Base-by-base conservation (phyloP, 352 stramenopile genomes). In the Saprolegnia diclina region DNA sequence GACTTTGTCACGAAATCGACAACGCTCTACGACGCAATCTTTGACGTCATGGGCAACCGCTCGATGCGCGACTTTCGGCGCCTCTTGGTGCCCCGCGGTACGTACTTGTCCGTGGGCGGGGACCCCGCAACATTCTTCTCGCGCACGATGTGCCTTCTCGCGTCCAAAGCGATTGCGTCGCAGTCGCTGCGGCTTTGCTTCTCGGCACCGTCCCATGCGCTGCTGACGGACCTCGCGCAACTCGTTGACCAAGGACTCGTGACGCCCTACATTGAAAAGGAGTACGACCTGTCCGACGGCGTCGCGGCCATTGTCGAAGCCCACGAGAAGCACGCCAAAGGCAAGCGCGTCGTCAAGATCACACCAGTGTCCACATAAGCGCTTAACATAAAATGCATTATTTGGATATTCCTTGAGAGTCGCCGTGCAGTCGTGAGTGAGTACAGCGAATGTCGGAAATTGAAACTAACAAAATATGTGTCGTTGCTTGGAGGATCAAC, bases 1-100 rank as follows among this genome's bases (percentile, higher is more conserved):
- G 79, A 83, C 50, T 88, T 64, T 45, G 26, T 29, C 0, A 9
- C 32, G 11, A 48, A 22, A 5, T 18, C 24, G 16, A 18, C 18
- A 5, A 18, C 5, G 21, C 7, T 18, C 9, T 24, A 29, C 19
- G 56, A 64, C 35, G 29, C 22, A 7, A 19, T 64, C 22, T 32
- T 64, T 10, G 56, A 64, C 32, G 22, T 52, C 16, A 32, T 52
- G 14, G 56, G 56, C 16, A 64, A 52, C 35, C 56, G 22, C 14
- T n/a, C 9, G 16, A 22, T 64, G 16, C 35, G 56, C 4, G 40
- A 64, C 35, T 37, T 22, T 22, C 40, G 56, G 26, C 9, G 22
- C 6, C 16, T 52, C 13, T 35, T 64, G 35, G 21, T 19, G 6
- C 18, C 18, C 5, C 35, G 42, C 35, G 56, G 56, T 35, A 64